Percentiles rank a stretch among this genome's conserved stretches.
Conservation (phyloP, 2,329 filamentous ascomycete species). For the Sporothrix pseudoabietina region DNA sequence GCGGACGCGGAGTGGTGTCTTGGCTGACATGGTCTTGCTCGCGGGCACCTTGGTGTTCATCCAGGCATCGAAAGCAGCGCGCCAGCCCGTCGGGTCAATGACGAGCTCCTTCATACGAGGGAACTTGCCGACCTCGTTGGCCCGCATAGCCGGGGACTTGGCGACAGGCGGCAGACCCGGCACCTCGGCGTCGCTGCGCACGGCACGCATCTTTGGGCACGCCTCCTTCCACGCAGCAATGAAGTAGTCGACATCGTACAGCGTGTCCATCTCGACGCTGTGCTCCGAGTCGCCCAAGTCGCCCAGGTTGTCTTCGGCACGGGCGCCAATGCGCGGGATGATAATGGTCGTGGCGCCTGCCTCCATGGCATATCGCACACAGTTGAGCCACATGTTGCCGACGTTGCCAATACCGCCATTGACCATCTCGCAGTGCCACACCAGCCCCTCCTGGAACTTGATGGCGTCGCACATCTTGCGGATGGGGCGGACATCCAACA, state of each 20-base stretch:
- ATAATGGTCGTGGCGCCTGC: constrained; percentile 35
- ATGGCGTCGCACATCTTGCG: constrained; percentile 38
- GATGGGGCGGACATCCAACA: constrained; percentile 33
- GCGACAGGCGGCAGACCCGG: constrained; percentile 24
- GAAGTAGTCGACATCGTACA: constrained; percentile 34
- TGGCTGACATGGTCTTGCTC: constrained; percentile 25
- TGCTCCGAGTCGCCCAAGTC: constrained; percentile 29
- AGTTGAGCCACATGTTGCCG: constrained; percentile 44
- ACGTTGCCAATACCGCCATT: constrained; percentile 45
- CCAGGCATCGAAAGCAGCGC: constrained; percentile 35
- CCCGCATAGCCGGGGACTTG: constrained; percentile 10
- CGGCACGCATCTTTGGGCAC: constrained; percentile 34
- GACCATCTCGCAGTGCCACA: constrained; percentile 44
- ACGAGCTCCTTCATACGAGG: constrained; percentile 32
- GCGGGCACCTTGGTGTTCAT: constrained; percentile 20
- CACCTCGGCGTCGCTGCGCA: constrained; percentile 28
- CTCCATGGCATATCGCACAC: constrained; percentile 44
- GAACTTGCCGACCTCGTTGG: constrained; percentile 22
- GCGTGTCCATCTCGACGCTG: constrained; percentile 27
- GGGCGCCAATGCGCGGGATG: constrained; percentile 36
- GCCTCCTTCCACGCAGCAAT: constrained; percentile 29
- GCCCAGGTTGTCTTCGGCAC: constrained; percentile 31
- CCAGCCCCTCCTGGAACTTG: constrained; percentile 42
- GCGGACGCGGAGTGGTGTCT: constrained; percentile 30
- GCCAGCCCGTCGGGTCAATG: constrained; percentile 35